A percentile compares a stretch with the other conserved stretches of the same genome.
These are phyloP conservation scores for Puccinia triticina DNA, from an alignment of 1,284 basidiomycete species.

Conservation along the genomic window DNA sequence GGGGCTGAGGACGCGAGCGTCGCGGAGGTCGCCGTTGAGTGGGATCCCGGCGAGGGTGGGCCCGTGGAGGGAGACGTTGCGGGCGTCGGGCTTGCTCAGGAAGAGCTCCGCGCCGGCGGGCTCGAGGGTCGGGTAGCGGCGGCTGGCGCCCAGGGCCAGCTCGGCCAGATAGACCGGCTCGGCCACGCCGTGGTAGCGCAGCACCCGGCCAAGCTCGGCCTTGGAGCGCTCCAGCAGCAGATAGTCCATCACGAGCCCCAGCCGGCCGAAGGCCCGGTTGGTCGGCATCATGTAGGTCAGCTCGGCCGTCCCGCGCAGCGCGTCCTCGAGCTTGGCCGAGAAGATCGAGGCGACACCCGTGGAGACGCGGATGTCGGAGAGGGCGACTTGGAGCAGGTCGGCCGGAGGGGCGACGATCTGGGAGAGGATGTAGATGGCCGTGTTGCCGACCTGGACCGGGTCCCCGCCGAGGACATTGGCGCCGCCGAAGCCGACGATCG, in stretches of 20 bases:
- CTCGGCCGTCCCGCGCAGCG: conserved; percentile 70
- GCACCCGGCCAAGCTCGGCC: conserved; percentile 75
- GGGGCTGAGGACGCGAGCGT: conserved; percentile 57
- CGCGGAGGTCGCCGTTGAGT: conserved; percentile 12
- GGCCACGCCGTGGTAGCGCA: conserved; percentile 81
- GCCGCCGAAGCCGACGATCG: conserved; percentile 78
- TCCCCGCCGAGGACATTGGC: conserved; percentile 75
- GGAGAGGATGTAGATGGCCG: conserved; percentile 86
- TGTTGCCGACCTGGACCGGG: conserved; percentile 73
- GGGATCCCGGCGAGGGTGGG: conserved; percentile 67
- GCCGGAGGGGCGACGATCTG: conserved; percentile 78
- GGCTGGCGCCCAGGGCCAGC: conserved; percentile 53
- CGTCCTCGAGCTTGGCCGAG: conserved; percentile 76
- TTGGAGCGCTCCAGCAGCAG: conserved; percentile 72
- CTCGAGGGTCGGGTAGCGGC: conserved; percentile 59
- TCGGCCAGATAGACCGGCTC: conserved; percentile 74
- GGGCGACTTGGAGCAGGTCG: conserved; percentile 77
- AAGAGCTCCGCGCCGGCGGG: conserved; percentile 62
- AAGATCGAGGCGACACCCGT: conserved; percentile 87
- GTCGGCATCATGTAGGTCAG: conserved; percentile 84
- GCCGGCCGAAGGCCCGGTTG: conserved; percentile 80
- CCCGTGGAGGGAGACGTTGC: conserved; percentile 54
- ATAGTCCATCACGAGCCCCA: conserved; percentile 87
- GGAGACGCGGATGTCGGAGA: conserved; percentile 80
- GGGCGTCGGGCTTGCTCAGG: conserved; percentile 63